Percentiles rank a stretch among this genome's conserved stretches.
Conservation (phyloP, 2,329 filamentous ascomycete genomes). For the Cercospora beticola region DNA sequence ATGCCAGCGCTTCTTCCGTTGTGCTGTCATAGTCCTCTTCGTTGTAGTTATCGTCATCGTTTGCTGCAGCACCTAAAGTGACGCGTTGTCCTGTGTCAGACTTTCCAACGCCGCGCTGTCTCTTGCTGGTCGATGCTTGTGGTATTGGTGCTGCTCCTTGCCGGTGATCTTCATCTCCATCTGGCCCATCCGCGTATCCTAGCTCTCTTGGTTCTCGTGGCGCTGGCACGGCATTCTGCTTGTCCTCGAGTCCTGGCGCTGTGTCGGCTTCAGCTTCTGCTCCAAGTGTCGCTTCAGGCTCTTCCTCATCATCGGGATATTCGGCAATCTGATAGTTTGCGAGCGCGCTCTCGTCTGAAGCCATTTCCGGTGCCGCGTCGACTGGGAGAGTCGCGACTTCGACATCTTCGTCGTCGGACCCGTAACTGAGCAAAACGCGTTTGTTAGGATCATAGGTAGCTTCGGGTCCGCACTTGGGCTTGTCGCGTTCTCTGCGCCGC, state of each 20-base stretch:
- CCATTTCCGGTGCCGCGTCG: background rate
- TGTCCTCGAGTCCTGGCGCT: background rate
- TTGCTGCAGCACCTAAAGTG: constrained; percentile 28
- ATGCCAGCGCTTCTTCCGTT: constrained; percentile 37
- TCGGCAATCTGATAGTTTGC: constrained; percentile 24
- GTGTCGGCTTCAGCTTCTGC: background rate
- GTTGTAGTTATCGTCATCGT: constrained; percentile 27
- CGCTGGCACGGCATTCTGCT: background rate
- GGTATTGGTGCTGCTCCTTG: background rate
- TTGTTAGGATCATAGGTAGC: constrained; percentile 36
- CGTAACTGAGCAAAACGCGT: constrained; percentile 37
- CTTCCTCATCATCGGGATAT: constrained; percentile 20
- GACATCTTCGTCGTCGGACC: constrained; percentile 31
- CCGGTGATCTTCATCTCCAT: background rate
- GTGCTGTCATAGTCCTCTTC: constrained; percentile 28
- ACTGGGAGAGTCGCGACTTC: background rate
- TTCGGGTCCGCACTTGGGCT: constrained; percentile 34
- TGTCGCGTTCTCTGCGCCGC: constrained; percentile 35
- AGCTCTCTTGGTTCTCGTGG: background rate
- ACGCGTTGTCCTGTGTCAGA: constrained; percentile 29
- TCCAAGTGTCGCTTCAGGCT: constrained; percentile 6
- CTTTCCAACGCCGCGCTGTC: background rate
- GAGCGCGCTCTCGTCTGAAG: constrained; percentile 8
- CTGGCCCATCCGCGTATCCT: background rate
- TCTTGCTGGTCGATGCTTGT: background rate